Base-by-base conservation (phyloP, 2,329 filamentous ascomycete genomes). In the Aschersonia sp. region DNA sequence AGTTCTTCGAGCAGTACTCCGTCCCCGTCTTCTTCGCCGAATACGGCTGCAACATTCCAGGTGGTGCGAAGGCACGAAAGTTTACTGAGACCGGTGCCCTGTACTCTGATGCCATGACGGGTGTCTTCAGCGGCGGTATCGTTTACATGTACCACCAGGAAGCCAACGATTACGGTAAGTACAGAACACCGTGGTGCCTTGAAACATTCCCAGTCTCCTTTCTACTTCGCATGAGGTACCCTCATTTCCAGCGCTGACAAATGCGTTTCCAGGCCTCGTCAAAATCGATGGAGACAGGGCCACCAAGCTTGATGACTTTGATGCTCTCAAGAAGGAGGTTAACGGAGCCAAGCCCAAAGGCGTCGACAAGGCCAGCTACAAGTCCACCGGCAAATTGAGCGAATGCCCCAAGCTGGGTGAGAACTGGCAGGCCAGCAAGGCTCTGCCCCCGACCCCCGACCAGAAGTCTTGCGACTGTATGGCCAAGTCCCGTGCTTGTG, bases 81-180 rank as follows among this genome's bases (percentile, higher is more conserved):
- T 98, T 94, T 70, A 78, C 84, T 51, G 94, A 98, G 65, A 89
- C 94, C 42, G 72, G 69, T 43, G 83, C 84, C 47, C 79, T 98
- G 8, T 98, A 85, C 68, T 80, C 82, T 47, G 62, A 73, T 50
- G 62, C 88, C 51, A 98, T 98, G 92, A 84, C 80, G 31, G 66
- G 67, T 8, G 87, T 95, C 60, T 92, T 92, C 79, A 94, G 86
- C 48, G 92, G 92, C 57, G 92, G 90, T 68, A 95, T 98, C 55
- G 88, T 97, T 63, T 98, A 97, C 77, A 94, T 95, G 87, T 98
- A 92, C 73, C 90, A 88, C 71, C 76, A 95, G 71, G 89, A 95
- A 66, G 69, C 60, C 46, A 97, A 97, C 71, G 72, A 95, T 63
- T 98, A 87, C 60, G 92, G 84, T 76, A 67, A 56, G 71, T 58